A percentile compares a stretch with the other conserved stretches of the same genome.
phyloP scores from a whole-genome alignment of 306 rosid genomes.

The Morella rubra region DNA sequence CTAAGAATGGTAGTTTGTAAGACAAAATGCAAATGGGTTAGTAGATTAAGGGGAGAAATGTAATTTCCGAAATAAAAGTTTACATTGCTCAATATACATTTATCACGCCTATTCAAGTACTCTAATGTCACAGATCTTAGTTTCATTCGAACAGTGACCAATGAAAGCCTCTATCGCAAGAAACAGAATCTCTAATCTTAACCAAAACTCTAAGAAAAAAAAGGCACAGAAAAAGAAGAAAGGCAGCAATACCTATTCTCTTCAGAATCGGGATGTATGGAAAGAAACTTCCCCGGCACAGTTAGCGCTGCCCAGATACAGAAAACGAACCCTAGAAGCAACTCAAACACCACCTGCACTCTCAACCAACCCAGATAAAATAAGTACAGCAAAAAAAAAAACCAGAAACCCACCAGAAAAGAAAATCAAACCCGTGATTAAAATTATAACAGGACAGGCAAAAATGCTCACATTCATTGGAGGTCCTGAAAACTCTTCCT shows the following conservation, averaged over 20 bases:
- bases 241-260: conserved; percentile 62
- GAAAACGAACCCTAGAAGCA: conserved; percentile 59
- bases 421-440: too few relatives aligned
- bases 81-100: neutral
- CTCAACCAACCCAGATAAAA: conserved; percentile 16
- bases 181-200: neutral
- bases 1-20: too few relatives aligned
- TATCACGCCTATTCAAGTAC: neutral
- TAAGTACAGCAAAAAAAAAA: neutral
- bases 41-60: neutral
- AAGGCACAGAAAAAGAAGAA: neutral
- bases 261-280: conserved; percentile 70
- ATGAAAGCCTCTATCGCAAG: neutral
- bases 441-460: neutral
- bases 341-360: conserved; percentile 61
- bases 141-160: conserved; percentile 6
- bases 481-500: conserved; percentile 85
- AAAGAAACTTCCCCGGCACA: conserved; percentile 67
- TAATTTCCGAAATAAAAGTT: neutral
- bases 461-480: conserved; percentile 54
- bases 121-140: neutral
- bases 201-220: neutral
- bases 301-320: conserved; percentile 78
- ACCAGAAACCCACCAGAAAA: too few relatives aligned
- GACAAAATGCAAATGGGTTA: too few relatives aligned